Evolutionary conservation across 2,329 filamentous ascomycete genomes (phyloP).

Genomic region (Alternaria triticina): DNA sequence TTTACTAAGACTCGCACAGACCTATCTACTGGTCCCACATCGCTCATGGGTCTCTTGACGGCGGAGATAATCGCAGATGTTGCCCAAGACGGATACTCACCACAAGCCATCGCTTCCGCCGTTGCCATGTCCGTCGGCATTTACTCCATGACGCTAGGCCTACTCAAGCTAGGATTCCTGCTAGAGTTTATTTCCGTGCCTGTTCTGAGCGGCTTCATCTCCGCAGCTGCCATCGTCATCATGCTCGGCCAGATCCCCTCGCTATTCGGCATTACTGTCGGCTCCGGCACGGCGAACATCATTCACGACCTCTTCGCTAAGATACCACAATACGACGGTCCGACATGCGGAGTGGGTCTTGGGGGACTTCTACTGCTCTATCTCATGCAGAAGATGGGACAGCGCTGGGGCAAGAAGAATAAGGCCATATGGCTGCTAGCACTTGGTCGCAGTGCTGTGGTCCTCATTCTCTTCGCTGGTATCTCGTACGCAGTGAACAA

Average conservation of each 20-base stretch:
- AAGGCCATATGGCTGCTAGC: constrained; percentile 65
- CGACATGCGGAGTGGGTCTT: constrained; percentile 66
- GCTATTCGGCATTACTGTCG: constrained; percentile 62
- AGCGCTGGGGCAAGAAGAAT: constrained; percentile 65
- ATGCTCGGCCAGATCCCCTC: constrained; percentile 69
- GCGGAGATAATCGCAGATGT: constrained; percentile 65
- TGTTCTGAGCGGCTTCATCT: constrained; percentile 70
- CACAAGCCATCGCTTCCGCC: constrained; percentile 65
- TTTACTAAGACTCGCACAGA: constrained; percentile 57
- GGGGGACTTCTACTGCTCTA: constrained; percentile 63
- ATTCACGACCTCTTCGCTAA: constrained; percentile 65
- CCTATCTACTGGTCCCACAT: constrained; percentile 70
- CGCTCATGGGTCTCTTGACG: constrained; percentile 68
- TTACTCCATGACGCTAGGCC: constrained; percentile 64
- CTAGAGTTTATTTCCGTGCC: constrained; percentile 71
- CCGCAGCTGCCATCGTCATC: constrained; percentile 70
- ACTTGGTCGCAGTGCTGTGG: constrained; percentile 66
- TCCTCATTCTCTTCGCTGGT: constrained; percentile 67
- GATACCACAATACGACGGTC: constrained; percentile 63
- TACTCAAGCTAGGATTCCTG: constrained; percentile 69
- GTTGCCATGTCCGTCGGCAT: constrained; percentile 69
- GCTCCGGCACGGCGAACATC: constrained; percentile 61
- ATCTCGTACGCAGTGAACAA: constrained; percentile 69
- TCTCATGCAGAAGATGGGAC: constrained; percentile 63
- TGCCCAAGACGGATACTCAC: constrained; percentile 57